Conservation (phyloP, 441 rosid genomes). For the Iberis amara region DNA sequence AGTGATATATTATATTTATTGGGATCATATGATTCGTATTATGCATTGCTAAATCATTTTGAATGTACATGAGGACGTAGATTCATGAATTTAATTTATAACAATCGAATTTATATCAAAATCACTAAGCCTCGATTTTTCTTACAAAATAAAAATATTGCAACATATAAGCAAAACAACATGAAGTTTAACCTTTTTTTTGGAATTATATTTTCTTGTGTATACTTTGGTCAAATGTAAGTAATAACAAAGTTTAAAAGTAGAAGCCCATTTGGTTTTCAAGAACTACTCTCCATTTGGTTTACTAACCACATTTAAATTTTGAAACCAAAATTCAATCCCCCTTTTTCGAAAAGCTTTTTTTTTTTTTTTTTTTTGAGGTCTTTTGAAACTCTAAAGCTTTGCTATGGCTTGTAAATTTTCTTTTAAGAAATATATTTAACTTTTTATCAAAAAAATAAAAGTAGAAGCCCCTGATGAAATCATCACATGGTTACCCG, state of each 20-base stretch:
- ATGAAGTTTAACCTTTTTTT: slow-evolving; percentile 9
- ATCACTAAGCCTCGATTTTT: neutral
- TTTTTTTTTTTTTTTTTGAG: too few species aligned
- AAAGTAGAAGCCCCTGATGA: slow-evolving; percentile 15
- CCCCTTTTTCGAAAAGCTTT: too few species aligned
- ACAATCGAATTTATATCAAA: neutral
- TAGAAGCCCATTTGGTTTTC: too few species aligned
- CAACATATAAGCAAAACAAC: neutral
- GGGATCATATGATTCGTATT: neutral
- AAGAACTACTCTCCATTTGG: too few species aligned
- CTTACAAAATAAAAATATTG: too few species aligned
- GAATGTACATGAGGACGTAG: slow-evolving; percentile 10
- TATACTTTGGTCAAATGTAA: slow-evolving; percentile 3
- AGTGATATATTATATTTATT: neutral
- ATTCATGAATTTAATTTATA: neutral
- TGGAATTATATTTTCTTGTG: neutral
- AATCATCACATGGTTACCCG: slow-evolving; percentile 34
- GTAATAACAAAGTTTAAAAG: neutral
- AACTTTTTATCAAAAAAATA: too few species aligned
- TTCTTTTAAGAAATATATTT: too few species aligned
- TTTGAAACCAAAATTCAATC: too few species aligned
- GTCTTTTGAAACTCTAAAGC: too few species aligned
- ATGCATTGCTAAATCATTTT: slow-evolving; percentile 9
- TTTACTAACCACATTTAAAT: too few species aligned
- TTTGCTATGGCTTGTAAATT: too few species aligned